Conservation (phyloP, 768 basidiomycete genomes). For the Pluteus cervinus region DNA sequence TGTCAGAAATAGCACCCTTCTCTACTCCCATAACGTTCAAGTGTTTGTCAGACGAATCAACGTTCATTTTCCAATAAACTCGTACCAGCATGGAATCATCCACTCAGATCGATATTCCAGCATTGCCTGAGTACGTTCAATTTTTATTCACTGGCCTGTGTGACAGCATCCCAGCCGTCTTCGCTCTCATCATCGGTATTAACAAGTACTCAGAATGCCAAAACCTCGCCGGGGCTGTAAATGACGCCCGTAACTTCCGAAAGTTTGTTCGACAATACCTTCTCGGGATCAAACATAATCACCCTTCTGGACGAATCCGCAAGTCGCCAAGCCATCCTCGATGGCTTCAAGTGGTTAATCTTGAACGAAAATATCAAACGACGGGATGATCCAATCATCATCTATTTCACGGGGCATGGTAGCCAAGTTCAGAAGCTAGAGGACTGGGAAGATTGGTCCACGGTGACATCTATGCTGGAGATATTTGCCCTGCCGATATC, state of each 20-base stretch:
- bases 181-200: conserved; percentile 40
- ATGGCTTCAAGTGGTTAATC: conserved; percentile 18
- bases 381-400: conserved; percentile 26
- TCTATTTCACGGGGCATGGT: conserved; percentile 44
- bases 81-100: too few relatives aligned
- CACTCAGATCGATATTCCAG: too few relatives aligned
- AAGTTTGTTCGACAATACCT: conserved; percentile 23
- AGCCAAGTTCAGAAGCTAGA: conserved; percentile 23
- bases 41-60: too few relatives aligned
- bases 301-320: conserved; percentile 32
- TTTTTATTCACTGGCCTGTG: too few relatives aligned
- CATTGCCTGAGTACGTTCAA: too few relatives aligned
- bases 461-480: conserved; percentile 23
- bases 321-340: conserved; percentile 27
- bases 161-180: too few relatives aligned
- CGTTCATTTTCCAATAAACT: too few relatives aligned
- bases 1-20: too few relatives aligned
- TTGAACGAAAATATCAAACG: conserved; percentile 14
- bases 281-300: conserved; percentile 20
- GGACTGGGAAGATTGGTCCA: conserved; percentile 21
- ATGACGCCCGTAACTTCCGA: conserved; percentile 33
- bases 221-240: conserved; percentile 28
- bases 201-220: conserved; percentile 25
- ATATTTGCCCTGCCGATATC: conserved; percentile 29
- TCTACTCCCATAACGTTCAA: too few relatives aligned